Evolutionary conservation across 768 basidiomycete genomes (phyloP), one percentile per base, ranked within the genome.

Genomic region (Serendipita sp.): DNA sequence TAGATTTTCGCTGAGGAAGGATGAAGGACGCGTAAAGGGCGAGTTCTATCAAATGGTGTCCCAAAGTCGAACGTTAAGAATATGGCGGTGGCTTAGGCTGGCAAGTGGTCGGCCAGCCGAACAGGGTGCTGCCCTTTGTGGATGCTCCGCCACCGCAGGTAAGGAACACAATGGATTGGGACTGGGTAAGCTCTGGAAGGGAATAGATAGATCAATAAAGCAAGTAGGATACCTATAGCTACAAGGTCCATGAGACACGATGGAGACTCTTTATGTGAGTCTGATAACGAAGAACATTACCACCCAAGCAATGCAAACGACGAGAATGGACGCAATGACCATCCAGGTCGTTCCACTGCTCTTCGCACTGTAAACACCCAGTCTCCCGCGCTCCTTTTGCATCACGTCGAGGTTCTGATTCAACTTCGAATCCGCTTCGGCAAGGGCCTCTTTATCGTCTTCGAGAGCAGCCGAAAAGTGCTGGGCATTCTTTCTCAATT

Each of bases 401-500:
- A 91, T 88, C 41, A 77, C 75, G 11, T 78, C 82, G 64, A 78
- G 79, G 73, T 90, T 90, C 24, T 78, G 77, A 68, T 89, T 88
- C 16, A 98, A 68, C 71, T 89, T 88, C 67, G 79, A 76, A 65
- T 84, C 78, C 13, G 89, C 81, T 9, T 77, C 75, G 31, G 82
- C 81, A 1, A 96, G 71, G 5, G 92, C 78, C 0, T 76, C 75
- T 67, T 86, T 82, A 71, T 97, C 94, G 62, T 84, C 84, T 43
- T 75, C 83, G 1, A 98, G 75, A 11, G 83, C 76, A 3, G 78
- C 76, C 3, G 86, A 80, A 70, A 97, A 94, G 67, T 90, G 82
- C 0, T 85, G 70, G 0, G 91, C 85, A 66, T 95, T 95, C 24
- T 81, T 78, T 68, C 88, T 89, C 58, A 98, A 82, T 70, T 92